phyloP scores from a whole-genome alignment of 1,139 yeast species.

The Entelexis paramagnoliae region DNA sequence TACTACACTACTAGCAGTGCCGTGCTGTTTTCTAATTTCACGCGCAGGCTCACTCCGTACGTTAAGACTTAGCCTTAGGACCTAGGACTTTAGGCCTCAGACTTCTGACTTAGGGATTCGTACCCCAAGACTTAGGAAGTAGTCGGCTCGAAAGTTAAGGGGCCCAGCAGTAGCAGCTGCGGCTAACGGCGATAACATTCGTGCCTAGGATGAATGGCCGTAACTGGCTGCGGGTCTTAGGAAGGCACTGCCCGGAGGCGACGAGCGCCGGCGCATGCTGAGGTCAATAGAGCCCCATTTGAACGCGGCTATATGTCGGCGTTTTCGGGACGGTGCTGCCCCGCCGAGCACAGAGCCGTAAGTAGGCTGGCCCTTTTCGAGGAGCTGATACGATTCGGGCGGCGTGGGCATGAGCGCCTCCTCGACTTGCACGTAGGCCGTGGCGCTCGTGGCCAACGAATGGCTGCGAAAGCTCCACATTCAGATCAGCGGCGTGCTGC shows the following conservation, averaged over 20 bases:
- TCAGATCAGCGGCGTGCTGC: too few relatives aligned
- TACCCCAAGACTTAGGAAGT: too few relatives aligned
- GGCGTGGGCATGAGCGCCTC: neutral
- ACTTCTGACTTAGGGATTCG: too few relatives aligned
- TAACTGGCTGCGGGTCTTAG: neutral
- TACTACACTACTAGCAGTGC: too few relatives aligned
- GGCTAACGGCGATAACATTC: too few relatives aligned
- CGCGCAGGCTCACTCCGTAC: too few relatives aligned
- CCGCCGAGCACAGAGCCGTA: conserved; percentile 7
- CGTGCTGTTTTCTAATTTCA: too few relatives aligned
- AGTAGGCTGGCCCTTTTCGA: neutral
- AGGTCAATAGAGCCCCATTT: conserved; percentile 19
- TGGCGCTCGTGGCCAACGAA: neutral
- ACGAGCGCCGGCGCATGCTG: neutral
- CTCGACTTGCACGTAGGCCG: neutral
- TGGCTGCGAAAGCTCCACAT: conserved; percentile 1
- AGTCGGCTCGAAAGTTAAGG: too few relatives aligned
- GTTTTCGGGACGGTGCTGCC: neutral
- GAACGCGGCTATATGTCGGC: conserved; percentile 6
- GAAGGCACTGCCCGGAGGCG: neutral
- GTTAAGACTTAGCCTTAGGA: too few relatives aligned
- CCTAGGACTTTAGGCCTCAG: too few relatives aligned
- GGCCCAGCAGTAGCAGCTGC: too few relatives aligned
- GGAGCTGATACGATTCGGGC: conserved; percentile 3
- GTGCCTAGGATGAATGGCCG: too few relatives aligned